phyloP scores from a whole-genome alignment of 2,329 filamentous ascomycete species.

The Ophiocordyceps camponoti-rufipedis region DNA sequence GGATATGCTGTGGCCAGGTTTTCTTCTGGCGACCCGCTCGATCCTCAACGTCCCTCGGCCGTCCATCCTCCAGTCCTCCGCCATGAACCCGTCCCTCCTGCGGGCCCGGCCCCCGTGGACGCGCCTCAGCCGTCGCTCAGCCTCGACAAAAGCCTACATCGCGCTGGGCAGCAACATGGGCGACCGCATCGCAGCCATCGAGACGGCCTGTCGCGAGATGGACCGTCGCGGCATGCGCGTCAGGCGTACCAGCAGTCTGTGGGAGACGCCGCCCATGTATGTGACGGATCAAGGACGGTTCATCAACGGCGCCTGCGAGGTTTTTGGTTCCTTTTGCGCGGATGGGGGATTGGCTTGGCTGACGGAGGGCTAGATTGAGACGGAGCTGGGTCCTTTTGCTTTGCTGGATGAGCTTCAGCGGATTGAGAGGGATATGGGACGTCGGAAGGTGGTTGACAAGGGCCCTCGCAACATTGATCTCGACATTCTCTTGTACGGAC shows the following conservation, averaged over 20 bases:
- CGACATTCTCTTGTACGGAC: slow-evolving; percentile 72
- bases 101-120: neutral
- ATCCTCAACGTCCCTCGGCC: neutral
- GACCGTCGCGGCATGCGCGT: slow-evolving; percentile 54
- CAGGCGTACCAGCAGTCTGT: slow-evolving; percentile 67
- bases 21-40: neutral
- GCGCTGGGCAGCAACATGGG: slow-evolving; percentile 88
- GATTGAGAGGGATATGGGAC: slow-evolving; percentile 65
- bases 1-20: neutral
- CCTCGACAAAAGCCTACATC: slow-evolving; percentile 45
- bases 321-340: slow-evolving; percentile 15
- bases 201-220: slow-evolving; percentile 66
- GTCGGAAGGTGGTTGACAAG: slow-evolving; percentile 76
- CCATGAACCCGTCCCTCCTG: neutral
- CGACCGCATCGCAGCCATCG: slow-evolving; percentile 69
- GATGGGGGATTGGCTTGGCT: neutral
- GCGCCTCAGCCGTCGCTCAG: slow-evolving; percentile 6
- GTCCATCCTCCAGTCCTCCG: neutral
- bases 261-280: slow-evolving; percentile 96
- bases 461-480: slow-evolving; percentile 89
- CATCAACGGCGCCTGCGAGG: slow-evolving; percentile 84
- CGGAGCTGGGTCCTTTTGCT: slow-evolving; percentile 52
- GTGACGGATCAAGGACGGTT: slow-evolving; percentile 77
- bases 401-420: slow-evolving; percentile 67
- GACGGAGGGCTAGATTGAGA: slow-evolving; percentile 47